Conservation (phyloP, 352 stramenopile genomes). For the Globisporangium parvum region DNA sequence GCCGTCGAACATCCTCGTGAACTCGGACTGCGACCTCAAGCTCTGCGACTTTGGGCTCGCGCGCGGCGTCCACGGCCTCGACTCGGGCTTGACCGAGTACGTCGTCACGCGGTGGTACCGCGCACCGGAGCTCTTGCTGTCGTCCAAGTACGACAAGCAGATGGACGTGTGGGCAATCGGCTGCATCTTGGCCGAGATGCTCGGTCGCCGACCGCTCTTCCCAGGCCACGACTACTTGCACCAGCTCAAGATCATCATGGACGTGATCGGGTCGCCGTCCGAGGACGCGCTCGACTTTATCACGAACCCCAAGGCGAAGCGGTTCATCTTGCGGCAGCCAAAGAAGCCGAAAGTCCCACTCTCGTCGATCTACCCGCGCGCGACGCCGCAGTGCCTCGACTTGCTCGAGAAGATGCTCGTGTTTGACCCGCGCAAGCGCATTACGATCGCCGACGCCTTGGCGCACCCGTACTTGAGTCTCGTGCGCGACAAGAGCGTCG, state of each 20-base stretch:
- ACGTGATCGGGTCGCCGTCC: constrained; percentile 74
- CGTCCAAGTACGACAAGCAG: constrained; percentile 87
- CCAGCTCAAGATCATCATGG: constrained; percentile 89
- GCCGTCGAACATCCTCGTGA: constrained; percentile 75
- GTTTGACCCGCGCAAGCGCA: constrained; percentile 88
- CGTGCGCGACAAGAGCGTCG: constrained; percentile 64
- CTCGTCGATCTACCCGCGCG: constrained; percentile 81
- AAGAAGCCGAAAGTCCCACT: constrained; percentile 84
- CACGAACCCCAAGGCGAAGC: constrained; percentile 86
- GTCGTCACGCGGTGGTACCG: constrained; percentile 91
- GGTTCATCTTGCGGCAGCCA: constrained; percentile 81
- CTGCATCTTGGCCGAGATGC: constrained; percentile 85
- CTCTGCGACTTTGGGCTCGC: constrained; percentile 77
- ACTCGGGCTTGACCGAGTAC: constrained; percentile 86
- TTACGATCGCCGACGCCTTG: constrained; percentile 73
- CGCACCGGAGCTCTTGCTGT: constrained; percentile 89
- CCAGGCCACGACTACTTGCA: constrained; percentile 84
- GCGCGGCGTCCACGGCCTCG: constrained; percentile 62
- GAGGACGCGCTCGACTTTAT: constrained; percentile 85
- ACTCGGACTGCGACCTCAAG: constrained; percentile 78
- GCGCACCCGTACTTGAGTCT: constrained; percentile 74
- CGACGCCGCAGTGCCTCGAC: constrained; percentile 79
- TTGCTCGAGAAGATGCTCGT: constrained; percentile 91
- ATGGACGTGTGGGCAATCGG: constrained; percentile 87
- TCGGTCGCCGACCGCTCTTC: constrained; percentile 78